A percentile compares a stretch with the other conserved stretches of the same genome.
Conservation (phyloP, 2,329 filamentous ascomycete species). For the Myrmaecium sp. region DNA sequence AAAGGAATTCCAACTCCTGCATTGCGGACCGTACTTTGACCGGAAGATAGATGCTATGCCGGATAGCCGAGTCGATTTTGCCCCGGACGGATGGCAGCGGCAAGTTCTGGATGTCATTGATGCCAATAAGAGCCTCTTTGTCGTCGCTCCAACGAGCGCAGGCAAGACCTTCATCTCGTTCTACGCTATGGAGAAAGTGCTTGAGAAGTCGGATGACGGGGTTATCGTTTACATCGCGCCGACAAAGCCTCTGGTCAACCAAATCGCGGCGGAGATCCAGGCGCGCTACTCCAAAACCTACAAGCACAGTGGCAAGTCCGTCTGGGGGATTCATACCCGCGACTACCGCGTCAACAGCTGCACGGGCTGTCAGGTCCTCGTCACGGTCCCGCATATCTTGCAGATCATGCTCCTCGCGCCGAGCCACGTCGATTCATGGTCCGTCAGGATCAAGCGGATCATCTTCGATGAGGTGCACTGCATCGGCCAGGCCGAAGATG, state of each 20-base stretch:
- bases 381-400: conserved; percentile 62
- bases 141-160: conserved; percentile 61
- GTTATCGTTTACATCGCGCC: conserved; percentile 66
- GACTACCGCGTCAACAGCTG: conserved; percentile 62
- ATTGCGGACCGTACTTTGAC: conserved; percentile 59
- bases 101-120: conserved; percentile 59
- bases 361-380: conserved; percentile 54
- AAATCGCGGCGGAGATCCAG: conserved; percentile 65
- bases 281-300: conserved; percentile 55
- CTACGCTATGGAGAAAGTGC: conserved; percentile 64
- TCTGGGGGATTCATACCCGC: conserved; percentile 65
- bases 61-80: conserved; percentile 53
- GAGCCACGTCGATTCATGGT: conserved; percentile 51
- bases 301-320: conserved; percentile 43
- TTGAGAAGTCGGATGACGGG: conserved; percentile 50
- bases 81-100: conserved; percentile 62
- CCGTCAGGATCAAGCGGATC: conserved; percentile 51
- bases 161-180: conserved; percentile 77
- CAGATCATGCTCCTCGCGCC: conserved; percentile 61
- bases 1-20: conserved; percentile 47
- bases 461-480: conserved; percentile 75
- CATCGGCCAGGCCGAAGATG: conserved; percentile 61
- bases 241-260: conserved; percentile 68
- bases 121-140: conserved; percentile 50
- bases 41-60: conserved; percentile 52